These are phyloP conservation scores for Licmophora abbreviata DNA, from an alignment of 108 stramenopile genomes.

Conservation along the genomic window DNA sequence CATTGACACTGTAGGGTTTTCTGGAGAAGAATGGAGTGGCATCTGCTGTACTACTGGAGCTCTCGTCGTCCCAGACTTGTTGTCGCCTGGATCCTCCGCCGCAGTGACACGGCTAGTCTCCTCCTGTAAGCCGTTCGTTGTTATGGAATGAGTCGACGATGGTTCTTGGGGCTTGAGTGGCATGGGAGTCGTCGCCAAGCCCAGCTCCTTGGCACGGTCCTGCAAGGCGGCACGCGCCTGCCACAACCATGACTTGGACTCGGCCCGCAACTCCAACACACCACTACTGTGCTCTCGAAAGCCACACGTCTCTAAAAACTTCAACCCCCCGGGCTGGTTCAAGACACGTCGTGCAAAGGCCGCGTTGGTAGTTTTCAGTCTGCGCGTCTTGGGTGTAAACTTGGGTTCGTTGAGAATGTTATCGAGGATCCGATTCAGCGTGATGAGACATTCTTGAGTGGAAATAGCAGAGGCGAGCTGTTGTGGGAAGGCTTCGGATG, in stretches of 20 bases:
- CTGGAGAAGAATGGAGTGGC: no score
- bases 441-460: slow-evolving; percentile 31
- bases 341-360: slow-evolving; percentile 25
- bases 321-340: slow-evolving; percentile 22
- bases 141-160: no score
- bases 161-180: neutral
- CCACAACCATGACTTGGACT: neutral
- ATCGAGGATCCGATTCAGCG: slow-evolving; percentile 29
- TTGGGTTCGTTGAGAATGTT: slow-evolving; percentile 25
- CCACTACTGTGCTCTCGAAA: slow-evolving; percentile 11
- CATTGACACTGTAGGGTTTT: no score
- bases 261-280: no score
- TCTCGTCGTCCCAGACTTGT: no score
- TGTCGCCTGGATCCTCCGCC: no score
- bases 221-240: slow-evolving; percentile 12
- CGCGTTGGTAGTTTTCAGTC: slow-evolving; percentile 29
- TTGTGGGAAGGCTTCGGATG: no score
- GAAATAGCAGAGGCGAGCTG: no score
- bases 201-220: slow-evolving; percentile 9
- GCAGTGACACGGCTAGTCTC: no score
- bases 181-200: neutral
- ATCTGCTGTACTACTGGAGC: no score
- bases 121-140: no score
- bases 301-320: slow-evolving; percentile 24
- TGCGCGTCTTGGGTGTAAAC: slow-evolving; percentile 23